Percentiles rank a stretch among this genome's conserved stretches.
phyloP scores from a whole-genome alignment of 352 stramenopile species.

The Phytophthora megakarya region DNA sequence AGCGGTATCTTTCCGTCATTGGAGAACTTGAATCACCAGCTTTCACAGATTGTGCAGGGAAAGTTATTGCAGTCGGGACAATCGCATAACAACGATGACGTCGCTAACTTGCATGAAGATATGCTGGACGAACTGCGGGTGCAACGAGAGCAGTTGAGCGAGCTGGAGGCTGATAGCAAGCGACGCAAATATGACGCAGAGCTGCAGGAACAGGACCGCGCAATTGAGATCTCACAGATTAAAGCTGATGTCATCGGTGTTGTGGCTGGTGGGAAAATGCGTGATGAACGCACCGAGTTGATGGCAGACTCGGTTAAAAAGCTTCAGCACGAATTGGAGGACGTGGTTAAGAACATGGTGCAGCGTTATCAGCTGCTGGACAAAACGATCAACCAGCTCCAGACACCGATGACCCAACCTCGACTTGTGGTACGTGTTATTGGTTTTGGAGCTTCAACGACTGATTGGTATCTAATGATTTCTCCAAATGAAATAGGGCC shows the following conservation, averaged over 20 bases:
- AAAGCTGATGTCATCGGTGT: constrained; percentile 76
- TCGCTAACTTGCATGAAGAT: constrained; percentile 68
- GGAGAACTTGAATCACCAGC: constrained; percentile 77
- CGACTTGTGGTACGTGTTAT: constrained; percentile 47
- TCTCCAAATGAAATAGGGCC: constrained; percentile 19
- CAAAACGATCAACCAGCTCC: constrained; percentile 62
- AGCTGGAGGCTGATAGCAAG: constrained; percentile 74
- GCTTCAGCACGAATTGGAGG: constrained; percentile 63
- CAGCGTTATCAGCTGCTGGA: constrained; percentile 66
- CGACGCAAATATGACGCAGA: constrained; percentile 75
- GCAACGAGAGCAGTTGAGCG: constrained; percentile 72
- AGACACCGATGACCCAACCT: constrained; percentile 46
- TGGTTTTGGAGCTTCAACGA: background rate
- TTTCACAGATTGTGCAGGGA: constrained; percentile 79
- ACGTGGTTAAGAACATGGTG: constrained; percentile 56
- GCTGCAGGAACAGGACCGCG: constrained; percentile 74
- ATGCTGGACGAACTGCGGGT: constrained; percentile 75
- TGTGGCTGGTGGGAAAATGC: constrained; percentile 64
- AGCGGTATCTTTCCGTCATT: constrained; percentile 83
- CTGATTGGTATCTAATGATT: constrained; percentile 3
- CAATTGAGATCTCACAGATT: constrained; percentile 78
- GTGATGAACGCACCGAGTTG: constrained; percentile 70
- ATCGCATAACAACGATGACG: constrained; percentile 62
- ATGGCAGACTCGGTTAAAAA: constrained; percentile 63
- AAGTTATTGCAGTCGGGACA: constrained; percentile 51